Conservation (phyloP, 164 flowering plant species). For the Tinospora cordifolia region DNA sequence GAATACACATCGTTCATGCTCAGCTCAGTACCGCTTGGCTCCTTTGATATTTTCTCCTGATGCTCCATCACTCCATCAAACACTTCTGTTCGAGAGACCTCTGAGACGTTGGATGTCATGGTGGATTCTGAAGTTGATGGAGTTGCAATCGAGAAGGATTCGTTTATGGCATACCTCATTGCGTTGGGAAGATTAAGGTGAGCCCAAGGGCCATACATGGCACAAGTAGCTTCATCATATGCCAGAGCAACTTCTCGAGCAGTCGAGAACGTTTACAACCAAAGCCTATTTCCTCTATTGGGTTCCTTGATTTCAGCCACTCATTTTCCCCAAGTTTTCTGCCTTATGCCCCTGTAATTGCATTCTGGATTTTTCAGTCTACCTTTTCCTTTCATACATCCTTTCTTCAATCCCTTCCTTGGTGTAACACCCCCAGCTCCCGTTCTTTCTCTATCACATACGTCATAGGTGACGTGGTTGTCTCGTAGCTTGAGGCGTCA, state of each 20-base stretch:
- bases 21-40: neutral
- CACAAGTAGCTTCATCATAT: conserved; percentile 50
- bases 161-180: neutral
- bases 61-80: conserved; percentile 3
- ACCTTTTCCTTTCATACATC: conserved; percentile 88
- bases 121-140: conserved; percentile 8
- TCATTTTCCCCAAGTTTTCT: conserved; percentile 91
- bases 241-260: conserved; percentile 52
- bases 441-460: too few species aligned
- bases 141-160: neutral
- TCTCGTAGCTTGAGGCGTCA: too few species aligned
- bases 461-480: too few species aligned
- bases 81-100: conserved; percentile 14
- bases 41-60: too few species aligned
- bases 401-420: too few species aligned
- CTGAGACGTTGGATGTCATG: conserved; percentile 15
- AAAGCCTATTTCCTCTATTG: conserved; percentile 46
- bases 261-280: conserved; percentile 55
- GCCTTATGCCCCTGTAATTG: conserved; percentile 75
- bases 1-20: too few species aligned
- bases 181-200: conserved; percentile 37
- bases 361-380: conserved; percentile 60
- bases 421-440: too few species aligned
- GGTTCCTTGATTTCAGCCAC: conserved; percentile 75
- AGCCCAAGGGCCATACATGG: conserved; percentile 52